A percentile compares a stretch with the other conserved stretches of the same genome.
phyloP scores from a whole-genome alignment of 495 filamentous ascomycete species.

The Xylaria longipes region DNA sequence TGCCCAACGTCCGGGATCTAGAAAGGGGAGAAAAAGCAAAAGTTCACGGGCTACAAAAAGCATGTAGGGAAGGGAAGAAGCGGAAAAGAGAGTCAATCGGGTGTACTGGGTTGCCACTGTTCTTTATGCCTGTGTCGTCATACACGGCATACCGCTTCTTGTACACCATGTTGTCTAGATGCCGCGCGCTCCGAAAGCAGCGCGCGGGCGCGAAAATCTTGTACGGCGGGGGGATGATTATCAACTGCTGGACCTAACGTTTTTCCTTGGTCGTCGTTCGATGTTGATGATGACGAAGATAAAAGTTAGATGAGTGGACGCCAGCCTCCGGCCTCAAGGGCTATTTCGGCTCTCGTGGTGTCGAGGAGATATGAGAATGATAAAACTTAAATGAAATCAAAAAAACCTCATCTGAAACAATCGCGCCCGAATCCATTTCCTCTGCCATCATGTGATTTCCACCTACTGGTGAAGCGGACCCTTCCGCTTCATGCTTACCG shows the following conservation, averaged over 20 bases:
- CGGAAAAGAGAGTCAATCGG: background rate
- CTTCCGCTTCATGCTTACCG: background rate
- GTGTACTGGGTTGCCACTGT: background rate
- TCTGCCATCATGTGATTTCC: background rate
- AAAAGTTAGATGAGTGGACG: conserved; percentile 7
- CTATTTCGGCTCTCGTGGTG: background rate
- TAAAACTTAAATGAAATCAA: background rate
- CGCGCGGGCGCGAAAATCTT: background rate
- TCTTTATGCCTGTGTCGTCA: background rate
- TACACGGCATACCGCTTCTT: conserved; percentile 20
- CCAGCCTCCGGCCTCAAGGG: conserved; percentile 21
- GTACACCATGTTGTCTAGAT: conserved; percentile 20
- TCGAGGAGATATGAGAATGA: conserved; percentile 16
- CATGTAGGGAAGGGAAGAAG: background rate
- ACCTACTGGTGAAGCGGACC: background rate
- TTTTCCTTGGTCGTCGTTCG: background rate
- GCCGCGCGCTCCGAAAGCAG: background rate
- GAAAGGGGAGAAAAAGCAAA: conserved; percentile 6
- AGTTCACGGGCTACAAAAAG: background rate
- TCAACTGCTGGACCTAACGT: conserved; percentile 2
- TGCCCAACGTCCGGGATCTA: conserved; percentile 1
- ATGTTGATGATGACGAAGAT: background rate
- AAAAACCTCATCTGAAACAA: conserved; percentile 2
- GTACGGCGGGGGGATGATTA: conserved; percentile 2
- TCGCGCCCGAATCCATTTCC: background rate